Evolutionary conservation across 805 yeast genomes (phyloP).

Genomic region (Sugiyamaella chiloensis): DNA sequence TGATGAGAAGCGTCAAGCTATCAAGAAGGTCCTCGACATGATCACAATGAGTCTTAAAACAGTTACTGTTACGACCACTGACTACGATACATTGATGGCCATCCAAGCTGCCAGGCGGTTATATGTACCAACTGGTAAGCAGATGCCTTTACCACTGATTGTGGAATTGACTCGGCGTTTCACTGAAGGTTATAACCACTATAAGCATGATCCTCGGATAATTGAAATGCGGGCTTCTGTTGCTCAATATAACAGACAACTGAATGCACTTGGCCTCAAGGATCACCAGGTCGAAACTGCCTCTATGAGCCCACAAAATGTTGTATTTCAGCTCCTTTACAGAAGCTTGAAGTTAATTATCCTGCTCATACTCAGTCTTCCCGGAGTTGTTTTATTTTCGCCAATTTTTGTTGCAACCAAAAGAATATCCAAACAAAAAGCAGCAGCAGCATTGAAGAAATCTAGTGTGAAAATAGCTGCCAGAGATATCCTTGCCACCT

Average conservation of each 20-base stretch:
- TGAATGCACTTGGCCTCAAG: conserved; percentile 59
- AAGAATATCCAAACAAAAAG: conserved; percentile 67
- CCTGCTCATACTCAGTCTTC: conserved; percentile 65
- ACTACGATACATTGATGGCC: conserved; percentile 83
- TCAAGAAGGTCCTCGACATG: conserved; percentile 63
- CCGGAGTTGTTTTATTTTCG: conserved; percentile 82
- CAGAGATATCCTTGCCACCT: conserved; percentile 91
- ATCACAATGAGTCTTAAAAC: conserved; percentile 72
- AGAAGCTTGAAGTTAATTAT: conserved; percentile 57
- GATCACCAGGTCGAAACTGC: conserved; percentile 74
- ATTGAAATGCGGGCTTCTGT: conserved; percentile 60
- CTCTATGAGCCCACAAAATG: conserved; percentile 45
- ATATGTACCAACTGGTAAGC: conserved; percentile 69
- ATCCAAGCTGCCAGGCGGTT: conserved; percentile 90
- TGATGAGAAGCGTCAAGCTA: conserved; percentile 67
- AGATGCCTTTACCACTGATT: conserved; percentile 74
- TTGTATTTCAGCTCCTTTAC: conserved; percentile 46
- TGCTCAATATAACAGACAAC: conserved; percentile 61
- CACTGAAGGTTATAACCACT: conserved; percentile 75
- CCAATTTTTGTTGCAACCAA: conserved; percentile 85
- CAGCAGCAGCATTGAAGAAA: conserved; percentile 72
- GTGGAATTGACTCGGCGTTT: conserved; percentile 90
- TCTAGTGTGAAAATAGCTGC: conserved; percentile 91
- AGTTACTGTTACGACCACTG: conserved; percentile 86
- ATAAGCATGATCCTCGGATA: conserved; percentile 65